A percentile compares a stretch with the other conserved stretches of the same genome.
phyloP scores from a whole-genome alignment of 352 stramenopile genomes.

The Hyaloperonospora brassicae region DNA sequence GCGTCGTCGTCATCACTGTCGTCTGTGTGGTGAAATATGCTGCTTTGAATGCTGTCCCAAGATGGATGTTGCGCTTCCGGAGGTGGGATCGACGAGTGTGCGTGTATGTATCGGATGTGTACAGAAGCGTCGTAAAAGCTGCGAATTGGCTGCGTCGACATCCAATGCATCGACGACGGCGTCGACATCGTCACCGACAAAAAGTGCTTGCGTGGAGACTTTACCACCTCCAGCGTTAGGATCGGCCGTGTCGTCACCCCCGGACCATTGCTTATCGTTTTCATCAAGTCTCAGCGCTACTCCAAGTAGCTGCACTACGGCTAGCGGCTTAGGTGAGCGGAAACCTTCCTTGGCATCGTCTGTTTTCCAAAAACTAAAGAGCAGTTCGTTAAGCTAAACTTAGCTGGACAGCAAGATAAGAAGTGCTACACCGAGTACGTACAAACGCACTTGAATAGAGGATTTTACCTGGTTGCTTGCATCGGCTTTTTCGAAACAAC shows the following conservation, averaged over 20 bases:
- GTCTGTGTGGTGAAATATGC: slow-evolving; percentile 67
- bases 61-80: slow-evolving; percentile 63
- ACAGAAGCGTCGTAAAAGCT: slow-evolving; percentile 49
- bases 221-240: slow-evolving; percentile 21
- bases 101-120: slow-evolving; percentile 60
- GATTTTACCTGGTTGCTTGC: too few species aligned
- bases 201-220: slow-evolving; percentile 8
- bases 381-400: slow-evolving; percentile 9
- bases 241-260: slow-evolving; percentile 31
- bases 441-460: too few species aligned
- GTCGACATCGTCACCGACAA: slow-evolving; percentile 24
- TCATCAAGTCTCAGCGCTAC: slow-evolving; percentile 30
- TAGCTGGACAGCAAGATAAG: too few species aligned
- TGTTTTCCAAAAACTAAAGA: slow-evolving; percentile 62
- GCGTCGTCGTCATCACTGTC: slow-evolving; percentile 67
- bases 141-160: slow-evolving; percentile 21
- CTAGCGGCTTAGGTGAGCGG: slow-evolving; percentile 38
- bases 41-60: slow-evolving; percentile 77
- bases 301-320: slow-evolving; percentile 21
- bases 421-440: too few species aligned
- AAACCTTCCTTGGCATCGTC: slow-evolving; percentile 44
- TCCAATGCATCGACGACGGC: slow-evolving; percentile 17
- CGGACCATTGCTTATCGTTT: slow-evolving; percentile 41
- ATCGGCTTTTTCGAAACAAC: too few species aligned
- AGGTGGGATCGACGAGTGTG: slow-evolving; percentile 51